Base-by-base conservation (phyloP, 352 stramenopile genomes). In the Pythium phragmitis region DNA sequence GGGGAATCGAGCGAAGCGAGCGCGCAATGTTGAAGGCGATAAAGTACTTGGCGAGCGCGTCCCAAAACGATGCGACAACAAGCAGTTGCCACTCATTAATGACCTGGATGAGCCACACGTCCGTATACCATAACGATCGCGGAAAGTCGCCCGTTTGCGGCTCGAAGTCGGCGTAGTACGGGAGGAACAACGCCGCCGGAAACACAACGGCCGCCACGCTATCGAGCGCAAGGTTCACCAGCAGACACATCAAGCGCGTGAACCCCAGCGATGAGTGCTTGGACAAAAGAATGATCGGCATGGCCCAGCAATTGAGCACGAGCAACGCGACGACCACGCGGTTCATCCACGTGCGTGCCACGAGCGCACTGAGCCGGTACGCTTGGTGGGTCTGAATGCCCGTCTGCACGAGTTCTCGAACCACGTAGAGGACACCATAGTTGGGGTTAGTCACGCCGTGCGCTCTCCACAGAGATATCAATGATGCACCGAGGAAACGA, bases 231-330 rank as follows among this genome's bases (percentile, higher is more conserved):
- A 73, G 23, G 17, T 73, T 67, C 12, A 62, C 50, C 1, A 63
- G 1, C 0, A 65, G 14, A 46, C 66, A 73, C 7, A 66, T 39
- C 42, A 73, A 33, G 2, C 60, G 56, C 1, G 51, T 51, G 0
- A 4, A 19, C 2, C 37, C 57, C 3, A 37, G 14, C 7, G 36
- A 57, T 0, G 30, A 45, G 7, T 30, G 52, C n/a, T 30, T 7
- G 6, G 36, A 12, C 7, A 51, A 41, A 13, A 63, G 52, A 55
- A 72, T 59, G 7, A 76, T 39, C 7, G 65, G 65, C 7, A 52
- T 73, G 30, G 60, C 45, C 68, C 63, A 75, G 64, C 70, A 73
- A 48, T 77, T 76, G 28, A 67, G 26, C 26, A 73, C 66, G 16
- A 76, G 60, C 17, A 70, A 39, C 6, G 49, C 36, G 9, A 67